Percentiles rank a stretch among this genome's conserved stretches.
Evolutionary conservation across 768 basidiomycete species (phyloP).

Genomic region (Boletellus sp.): DNA sequence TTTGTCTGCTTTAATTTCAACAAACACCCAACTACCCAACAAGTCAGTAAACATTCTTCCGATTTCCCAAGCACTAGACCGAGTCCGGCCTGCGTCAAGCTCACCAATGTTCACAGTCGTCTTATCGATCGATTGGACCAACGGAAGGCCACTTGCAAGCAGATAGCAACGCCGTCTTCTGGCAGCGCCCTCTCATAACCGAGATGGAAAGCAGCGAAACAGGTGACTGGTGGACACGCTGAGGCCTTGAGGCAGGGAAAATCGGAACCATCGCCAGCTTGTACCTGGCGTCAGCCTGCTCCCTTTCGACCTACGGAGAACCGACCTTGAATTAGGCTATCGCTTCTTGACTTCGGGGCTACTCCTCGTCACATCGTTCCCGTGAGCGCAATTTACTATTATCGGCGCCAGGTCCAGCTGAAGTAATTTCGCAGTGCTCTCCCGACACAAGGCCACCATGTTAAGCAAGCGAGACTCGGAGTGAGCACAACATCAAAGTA

Average conservation of each 20-base stretch:
- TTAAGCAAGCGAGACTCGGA: background rate
- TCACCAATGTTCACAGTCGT: background rate
- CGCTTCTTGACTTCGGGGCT: background rate
- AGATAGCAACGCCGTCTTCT: background rate
- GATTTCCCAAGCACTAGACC: no score
- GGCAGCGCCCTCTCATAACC: background rate
- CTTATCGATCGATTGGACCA: background rate
- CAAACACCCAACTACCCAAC: no score
- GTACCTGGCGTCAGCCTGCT: background rate
- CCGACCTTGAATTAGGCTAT: background rate
- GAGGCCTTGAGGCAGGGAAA: constrained; percentile 13
- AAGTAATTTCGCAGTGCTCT: background rate
- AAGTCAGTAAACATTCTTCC: no score
- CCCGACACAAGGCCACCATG: constrained; percentile 4
- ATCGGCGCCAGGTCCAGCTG: background rate
- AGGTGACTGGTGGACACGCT: constrained; percentile 7
- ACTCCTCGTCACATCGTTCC: background rate
- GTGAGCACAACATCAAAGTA: constrained; percentile 12
- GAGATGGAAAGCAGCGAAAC: constrained; percentile 15
- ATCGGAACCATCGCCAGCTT: constrained; percentile 3
- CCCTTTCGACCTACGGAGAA: background rate
- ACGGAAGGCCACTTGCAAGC: background rate
- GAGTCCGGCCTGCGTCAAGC: background rate
- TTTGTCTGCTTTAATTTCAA: no score
- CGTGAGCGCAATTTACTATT: constrained; percentile 5